These are phyloP conservation scores for Hypoxylon sp. DNA, from an alignment of 2,329 filamentous ascomycete species.

Conservation along the genomic window DNA sequence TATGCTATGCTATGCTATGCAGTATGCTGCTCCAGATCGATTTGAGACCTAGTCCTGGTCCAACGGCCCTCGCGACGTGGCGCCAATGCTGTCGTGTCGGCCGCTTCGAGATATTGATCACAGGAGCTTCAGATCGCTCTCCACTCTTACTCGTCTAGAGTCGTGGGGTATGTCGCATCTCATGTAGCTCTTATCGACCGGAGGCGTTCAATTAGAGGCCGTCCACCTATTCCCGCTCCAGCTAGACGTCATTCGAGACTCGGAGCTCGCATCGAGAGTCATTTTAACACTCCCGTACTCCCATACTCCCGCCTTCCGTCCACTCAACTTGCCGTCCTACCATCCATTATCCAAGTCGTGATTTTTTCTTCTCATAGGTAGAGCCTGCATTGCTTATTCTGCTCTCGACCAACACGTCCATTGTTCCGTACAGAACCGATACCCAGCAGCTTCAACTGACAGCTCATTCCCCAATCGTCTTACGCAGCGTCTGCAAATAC, in stretches of 20 bases:
- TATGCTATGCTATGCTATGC: no score
- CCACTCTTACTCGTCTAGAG: slow-evolving; percentile 37
- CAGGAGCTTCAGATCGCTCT: slow-evolving; percentile 45
- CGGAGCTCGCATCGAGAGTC: slow-evolving; percentile 38
- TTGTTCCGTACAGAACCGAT: slow-evolving; percentile 37
- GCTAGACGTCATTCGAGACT: slow-evolving; percentile 34
- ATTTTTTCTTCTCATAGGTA: slow-evolving; percentile 36
- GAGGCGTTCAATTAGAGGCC: slow-evolving; percentile 32
- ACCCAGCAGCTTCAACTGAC: slow-evolving; percentile 34
- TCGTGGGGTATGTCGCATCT: slow-evolving; percentile 38
- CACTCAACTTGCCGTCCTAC: slow-evolving; percentile 43
- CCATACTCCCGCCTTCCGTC: slow-evolving; percentile 43
- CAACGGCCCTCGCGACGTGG: slow-evolving; percentile 48
- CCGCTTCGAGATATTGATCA: slow-evolving; percentile 48
- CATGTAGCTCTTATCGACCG: slow-evolving; percentile 31
- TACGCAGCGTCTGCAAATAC: slow-evolving; percentile 35
- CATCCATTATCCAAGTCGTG: slow-evolving; percentile 33
- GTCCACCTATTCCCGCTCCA: slow-evolving; percentile 33
- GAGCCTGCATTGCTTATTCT: slow-evolving; percentile 35
- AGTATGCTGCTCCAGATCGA: slow-evolving; percentile 28
- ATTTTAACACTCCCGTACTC: slow-evolving; percentile 34
- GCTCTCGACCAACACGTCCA: slow-evolving; percentile 26
- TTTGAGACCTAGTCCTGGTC: slow-evolving; percentile 30
- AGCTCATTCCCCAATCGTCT: slow-evolving; percentile 36
- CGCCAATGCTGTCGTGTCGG: slow-evolving; percentile 47